Conservation (phyloP, 306 rosid genomes). For the Sicyos edulis region DNA sequence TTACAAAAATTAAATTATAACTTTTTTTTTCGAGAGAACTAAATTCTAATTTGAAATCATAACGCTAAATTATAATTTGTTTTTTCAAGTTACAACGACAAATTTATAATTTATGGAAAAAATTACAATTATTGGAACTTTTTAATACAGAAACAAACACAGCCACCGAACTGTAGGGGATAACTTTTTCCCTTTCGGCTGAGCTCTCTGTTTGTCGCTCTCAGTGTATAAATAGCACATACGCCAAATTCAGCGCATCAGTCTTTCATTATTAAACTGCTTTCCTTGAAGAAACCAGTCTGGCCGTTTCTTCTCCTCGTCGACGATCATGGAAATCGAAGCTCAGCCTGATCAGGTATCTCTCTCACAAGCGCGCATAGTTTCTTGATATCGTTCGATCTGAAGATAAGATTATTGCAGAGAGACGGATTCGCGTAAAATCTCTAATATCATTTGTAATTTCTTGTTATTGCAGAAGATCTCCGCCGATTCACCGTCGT, state of each 20-base stretch:
- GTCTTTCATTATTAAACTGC: background rate
- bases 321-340: conserved; percentile 16
- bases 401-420: background rate
- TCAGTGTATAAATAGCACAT: background rate
- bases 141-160: no score
- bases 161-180: no score
- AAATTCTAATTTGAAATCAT: no score
- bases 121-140: no score
- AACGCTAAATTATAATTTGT: no score
- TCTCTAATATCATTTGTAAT: background rate
- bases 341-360: conserved; percentile 16
- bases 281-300: background rate
- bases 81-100: no score
- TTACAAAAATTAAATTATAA: no score
- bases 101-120: no score
- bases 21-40: no score
- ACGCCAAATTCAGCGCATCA: background rate
- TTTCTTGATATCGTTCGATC: conserved; percentile 5
- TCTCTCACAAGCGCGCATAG: background rate
- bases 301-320: background rate
- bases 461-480: conserved; percentile 3
- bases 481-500: conserved; percentile 11
- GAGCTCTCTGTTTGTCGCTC: no score
- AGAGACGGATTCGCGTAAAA: background rate
- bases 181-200: no score